Evolutionary conservation across 169 alveolate species (phyloP), one percentile per base, ranked within the genome.

Genomic region (Miamiensis avidus): DNA sequence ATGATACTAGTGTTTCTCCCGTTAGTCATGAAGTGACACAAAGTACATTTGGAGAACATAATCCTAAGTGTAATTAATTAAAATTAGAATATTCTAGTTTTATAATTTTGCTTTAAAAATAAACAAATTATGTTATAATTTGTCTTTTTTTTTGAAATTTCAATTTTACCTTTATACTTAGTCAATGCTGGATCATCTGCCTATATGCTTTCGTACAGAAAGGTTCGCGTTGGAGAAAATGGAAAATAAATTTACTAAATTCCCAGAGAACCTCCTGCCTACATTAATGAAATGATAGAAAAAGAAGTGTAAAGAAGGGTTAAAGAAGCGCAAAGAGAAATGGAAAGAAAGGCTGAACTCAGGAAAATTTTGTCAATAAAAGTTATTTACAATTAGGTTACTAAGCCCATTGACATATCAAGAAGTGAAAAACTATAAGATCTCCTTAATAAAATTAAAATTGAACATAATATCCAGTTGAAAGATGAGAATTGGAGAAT

Each of bases 1-100:
- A 95, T 90, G 98, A 95, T 86, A 82, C 94, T 0, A 84, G 73
- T 30, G 95, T 95, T 1, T 81, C 86, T 27, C 84, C 86, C 64
- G 81, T 91, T 72, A 81, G 87, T 77, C 84, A 89, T 11, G 83
- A 84, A 31, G 93, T 89, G 0, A 76, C 93, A 69, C 64, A 87
- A n/a, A 88, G 88, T 86, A 85, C 91, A 0, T 92, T 84, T 84
- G 98, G 98, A 0, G 34, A 79, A 79, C 33, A 77, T 20, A 77
- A 77, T 33, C 82, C 82, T 28, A 77, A 77, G 27, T 33, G 82
- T 77, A 77, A 31, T 31, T n/a, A n/a, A 25, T 76, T 30, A 0
- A 76, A 31, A 11, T 0, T 76, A 4, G 28, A 25, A 29, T 25
- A 0, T 20, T 29, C 0, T 29, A 76, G 1, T 4, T 31, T 15